Conservation (phyloP, 2,329 filamentous ascomycete species). For the Colletotrichum sp. region DNA sequence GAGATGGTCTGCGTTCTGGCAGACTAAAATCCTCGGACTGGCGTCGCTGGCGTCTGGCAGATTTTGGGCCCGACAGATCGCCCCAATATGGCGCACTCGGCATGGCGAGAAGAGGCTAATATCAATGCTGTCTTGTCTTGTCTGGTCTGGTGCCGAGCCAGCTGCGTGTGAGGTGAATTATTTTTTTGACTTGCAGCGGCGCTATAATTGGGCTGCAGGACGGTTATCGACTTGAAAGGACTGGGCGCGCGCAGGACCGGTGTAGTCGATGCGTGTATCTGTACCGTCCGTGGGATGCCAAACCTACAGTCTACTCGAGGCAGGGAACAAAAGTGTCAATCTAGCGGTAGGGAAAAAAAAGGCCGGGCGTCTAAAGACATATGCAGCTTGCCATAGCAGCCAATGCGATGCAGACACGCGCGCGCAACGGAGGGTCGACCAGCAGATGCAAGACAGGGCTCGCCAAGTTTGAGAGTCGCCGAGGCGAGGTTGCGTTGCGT, state of each 20-base stretch:
- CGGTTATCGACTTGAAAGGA: slow-evolving; percentile 1
- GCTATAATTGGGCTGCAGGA: slow-evolving; percentile 17
- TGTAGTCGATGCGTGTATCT: neutral
- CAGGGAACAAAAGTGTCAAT: slow-evolving; percentile 2
- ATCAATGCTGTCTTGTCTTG: slow-evolving; percentile 24
- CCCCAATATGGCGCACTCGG: slow-evolving; percentile 54
- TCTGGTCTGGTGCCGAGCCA: slow-evolving; percentile 15
- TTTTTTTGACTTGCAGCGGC: neutral
- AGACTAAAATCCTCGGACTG: slow-evolving; percentile 22
- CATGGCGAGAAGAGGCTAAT: slow-evolving; percentile 25
- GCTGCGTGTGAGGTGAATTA: neutral
- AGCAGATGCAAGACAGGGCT: slow-evolving; percentile 11
- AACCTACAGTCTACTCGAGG: slow-evolving; percentile 10
- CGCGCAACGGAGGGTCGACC: slow-evolving; percentile 21
- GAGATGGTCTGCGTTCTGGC: slow-evolving; percentile 22
- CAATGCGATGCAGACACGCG: slow-evolving; percentile 53
- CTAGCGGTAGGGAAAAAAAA: slow-evolving; percentile 13
- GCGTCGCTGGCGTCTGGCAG: slow-evolving; percentile 23
- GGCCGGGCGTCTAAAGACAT: slow-evolving; percentile 21
- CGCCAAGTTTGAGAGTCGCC: neutral
- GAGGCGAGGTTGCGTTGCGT: neutral
- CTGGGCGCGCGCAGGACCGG: slow-evolving; percentile 2
- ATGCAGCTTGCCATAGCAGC: slow-evolving; percentile 32
- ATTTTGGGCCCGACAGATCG: slow-evolving; percentile 39
- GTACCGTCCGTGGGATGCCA: slow-evolving; percentile 3